Percentiles rank a stretch among this genome's conserved stretches.
Conservation (phyloP, 257 asterid species). For the Cynanchum wilfordii region DNA sequence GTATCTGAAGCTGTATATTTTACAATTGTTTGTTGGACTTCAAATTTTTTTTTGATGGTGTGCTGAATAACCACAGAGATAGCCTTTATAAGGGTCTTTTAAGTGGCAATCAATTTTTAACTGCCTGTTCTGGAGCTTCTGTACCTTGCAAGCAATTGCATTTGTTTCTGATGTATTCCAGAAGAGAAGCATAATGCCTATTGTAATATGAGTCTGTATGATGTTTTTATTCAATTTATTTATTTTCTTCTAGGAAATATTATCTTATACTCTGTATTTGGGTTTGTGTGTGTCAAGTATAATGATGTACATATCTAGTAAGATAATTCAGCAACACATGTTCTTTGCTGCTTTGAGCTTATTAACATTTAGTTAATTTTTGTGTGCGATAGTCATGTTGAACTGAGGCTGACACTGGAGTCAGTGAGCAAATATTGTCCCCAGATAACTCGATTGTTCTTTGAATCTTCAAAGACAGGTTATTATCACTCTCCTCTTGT, state of each 20-base stretch:
- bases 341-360: not conserved
- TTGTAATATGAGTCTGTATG: too few species aligned
- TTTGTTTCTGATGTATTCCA: not conserved
- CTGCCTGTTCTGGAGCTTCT: not conserved
- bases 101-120: not conserved
- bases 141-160: not conserved
- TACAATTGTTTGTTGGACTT: not conserved
- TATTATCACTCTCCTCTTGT: conserved; percentile 9
- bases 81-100: not conserved
- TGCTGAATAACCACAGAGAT: not conserved
- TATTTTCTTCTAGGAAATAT: not conserved
- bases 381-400: conserved; percentile 48
- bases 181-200: too few species aligned
- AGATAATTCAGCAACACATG: not conserved
- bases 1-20: conserved; percentile 22
- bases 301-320: conserved; percentile 1
- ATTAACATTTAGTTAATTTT: conserved; percentile 10
- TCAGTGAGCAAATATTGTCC: conserved; percentile 69
- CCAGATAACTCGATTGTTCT: conserved; percentile 60
- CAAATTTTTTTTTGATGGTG: not conserved
- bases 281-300: not conserved
- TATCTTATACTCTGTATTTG: not conserved
- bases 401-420: conserved; percentile 62
- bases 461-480: conserved; percentile 78
- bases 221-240: not conserved